These are phyloP conservation scores for Gamsiella multidivaricata DNA, from an alignment of 192 early-diverging fungal genomes.

Conservation along the genomic window DNA sequence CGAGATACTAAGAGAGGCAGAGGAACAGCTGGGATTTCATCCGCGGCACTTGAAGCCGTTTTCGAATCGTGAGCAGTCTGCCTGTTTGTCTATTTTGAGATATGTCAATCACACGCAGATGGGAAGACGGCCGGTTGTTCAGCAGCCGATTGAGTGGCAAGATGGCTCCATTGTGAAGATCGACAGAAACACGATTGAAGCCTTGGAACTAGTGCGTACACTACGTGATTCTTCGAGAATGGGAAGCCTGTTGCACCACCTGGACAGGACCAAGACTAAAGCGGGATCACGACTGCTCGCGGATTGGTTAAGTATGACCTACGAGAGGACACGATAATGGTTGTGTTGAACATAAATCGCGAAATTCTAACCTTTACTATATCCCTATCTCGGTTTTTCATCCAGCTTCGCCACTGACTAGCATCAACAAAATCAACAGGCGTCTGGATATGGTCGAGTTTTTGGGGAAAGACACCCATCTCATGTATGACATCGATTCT, in stretches of 20 bases:
- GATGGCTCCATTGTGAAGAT: constrained; percentile 74
- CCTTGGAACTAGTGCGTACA: constrained; percentile 80
- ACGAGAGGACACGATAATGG: too few relatives aligned
- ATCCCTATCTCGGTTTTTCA: not conserved
- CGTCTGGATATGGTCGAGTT: constrained; percentile 81
- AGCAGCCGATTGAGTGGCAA: constrained; percentile 68
- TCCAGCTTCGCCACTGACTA: constrained; percentile 75
- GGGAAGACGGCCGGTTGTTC: constrained; percentile 68
- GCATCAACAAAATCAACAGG: constrained; percentile 69
- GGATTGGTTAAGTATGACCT: constrained; percentile 66
- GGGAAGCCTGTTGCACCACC: constrained; percentile 74
- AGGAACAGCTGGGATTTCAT: constrained; percentile 28
- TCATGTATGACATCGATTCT: constrained; percentile 62
- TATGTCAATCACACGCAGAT: constrained; percentile 84
- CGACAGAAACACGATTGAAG: constrained; percentile 79
- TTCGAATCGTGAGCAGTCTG: constrained; percentile 45
- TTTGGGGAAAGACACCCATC: constrained; percentile 66
- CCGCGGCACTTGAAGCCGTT: constrained; percentile 19
- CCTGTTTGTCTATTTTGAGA: constrained; percentile 67
- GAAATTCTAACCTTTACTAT: too few relatives aligned
- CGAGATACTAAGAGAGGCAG: constrained; percentile 23
- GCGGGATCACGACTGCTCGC: constrained; percentile 81
- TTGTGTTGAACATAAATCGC: too few relatives aligned
- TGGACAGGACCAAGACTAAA: constrained; percentile 85
- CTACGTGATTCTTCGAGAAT: constrained; percentile 59